A percentile compares a stretch with the other conserved stretches of the same genome.
Conservation (phyloP, 306 rosid species). For the Cicer judaicum region DNA sequence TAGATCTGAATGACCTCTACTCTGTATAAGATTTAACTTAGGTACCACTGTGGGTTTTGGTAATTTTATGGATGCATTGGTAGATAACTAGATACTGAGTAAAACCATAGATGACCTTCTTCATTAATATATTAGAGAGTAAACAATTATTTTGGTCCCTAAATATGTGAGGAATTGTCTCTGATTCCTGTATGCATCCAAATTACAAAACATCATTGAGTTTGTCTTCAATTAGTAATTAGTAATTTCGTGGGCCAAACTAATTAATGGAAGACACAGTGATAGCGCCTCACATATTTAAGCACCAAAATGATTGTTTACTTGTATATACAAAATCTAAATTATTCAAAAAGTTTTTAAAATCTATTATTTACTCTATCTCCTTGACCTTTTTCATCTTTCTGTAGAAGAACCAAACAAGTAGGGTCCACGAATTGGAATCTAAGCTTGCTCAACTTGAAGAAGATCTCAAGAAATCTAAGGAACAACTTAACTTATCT, state of each 20-base stretch:
- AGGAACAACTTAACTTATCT: conserved; percentile 67
- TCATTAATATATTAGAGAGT: neutral
- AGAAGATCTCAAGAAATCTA: conserved; percentile 73
- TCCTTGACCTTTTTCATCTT: conserved; percentile 28
- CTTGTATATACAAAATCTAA: neutral
- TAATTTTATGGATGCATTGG: conserved; percentile 1
- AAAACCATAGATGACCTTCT: neutral
- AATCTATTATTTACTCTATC: neutral
- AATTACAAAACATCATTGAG: no score
- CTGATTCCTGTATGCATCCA: no score
- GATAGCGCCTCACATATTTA: no score
- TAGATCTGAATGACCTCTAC: neutral
- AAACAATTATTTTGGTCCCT: no score
- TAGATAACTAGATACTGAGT: conserved; percentile 3
- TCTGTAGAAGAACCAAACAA: conserved; percentile 66
- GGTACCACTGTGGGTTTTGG: neutral
- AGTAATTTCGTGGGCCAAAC: no score
- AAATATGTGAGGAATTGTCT: no score
- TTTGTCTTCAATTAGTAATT: no score
- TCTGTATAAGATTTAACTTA: neutral
- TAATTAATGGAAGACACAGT: no score
- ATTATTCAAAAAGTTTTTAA: neutral
- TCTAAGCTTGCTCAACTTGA: conserved; percentile 69
- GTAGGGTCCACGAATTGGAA: conserved; percentile 69
- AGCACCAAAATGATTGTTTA: no score